Evolutionary conservation across 306 rosid genomes (phyloP).

Genomic region (Rosa rugosa): DNA sequence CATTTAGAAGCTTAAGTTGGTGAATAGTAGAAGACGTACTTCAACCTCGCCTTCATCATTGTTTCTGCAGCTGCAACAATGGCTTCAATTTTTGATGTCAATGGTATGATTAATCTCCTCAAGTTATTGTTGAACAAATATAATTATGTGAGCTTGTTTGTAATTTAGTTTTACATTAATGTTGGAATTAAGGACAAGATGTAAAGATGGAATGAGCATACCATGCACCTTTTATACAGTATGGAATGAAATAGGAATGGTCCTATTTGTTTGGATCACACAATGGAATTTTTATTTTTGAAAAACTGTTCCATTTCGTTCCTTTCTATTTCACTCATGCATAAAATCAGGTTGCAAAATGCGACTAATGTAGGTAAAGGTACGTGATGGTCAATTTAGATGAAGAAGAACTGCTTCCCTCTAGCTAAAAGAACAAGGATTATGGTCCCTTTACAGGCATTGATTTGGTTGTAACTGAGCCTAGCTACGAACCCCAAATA

Average conservation of each 20-base stretch:
- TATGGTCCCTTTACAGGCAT: not conserved
- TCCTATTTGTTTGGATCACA: not conserved
- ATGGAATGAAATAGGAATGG: not conserved
- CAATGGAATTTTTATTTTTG: not conserved
- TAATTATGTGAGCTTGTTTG: too few species aligned
- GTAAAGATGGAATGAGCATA: not conserved
- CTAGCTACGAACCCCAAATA: not conserved
- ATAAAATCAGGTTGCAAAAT: not conserved
- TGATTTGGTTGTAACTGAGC: not conserved
- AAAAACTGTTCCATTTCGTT: not conserved
- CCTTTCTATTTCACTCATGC: not conserved
- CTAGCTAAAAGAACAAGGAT: not conserved
- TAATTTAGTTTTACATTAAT: too few species aligned
- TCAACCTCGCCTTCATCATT: too few species aligned
- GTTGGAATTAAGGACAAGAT: not conserved
- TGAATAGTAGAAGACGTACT: too few species aligned
- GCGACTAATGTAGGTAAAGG: not conserved
- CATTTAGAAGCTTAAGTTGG: too few species aligned
- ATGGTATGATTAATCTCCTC: too few species aligned
- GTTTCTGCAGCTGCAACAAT: too few species aligned
- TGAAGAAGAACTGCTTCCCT: not conserved
- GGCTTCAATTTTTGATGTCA: too few species aligned
- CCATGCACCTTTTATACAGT: not conserved
- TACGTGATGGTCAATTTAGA: not conserved
- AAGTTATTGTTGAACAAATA: too few species aligned